Conservation (phyloP, 2,329 filamentous ascomycete species). For the Apiospora hydei region DNA sequence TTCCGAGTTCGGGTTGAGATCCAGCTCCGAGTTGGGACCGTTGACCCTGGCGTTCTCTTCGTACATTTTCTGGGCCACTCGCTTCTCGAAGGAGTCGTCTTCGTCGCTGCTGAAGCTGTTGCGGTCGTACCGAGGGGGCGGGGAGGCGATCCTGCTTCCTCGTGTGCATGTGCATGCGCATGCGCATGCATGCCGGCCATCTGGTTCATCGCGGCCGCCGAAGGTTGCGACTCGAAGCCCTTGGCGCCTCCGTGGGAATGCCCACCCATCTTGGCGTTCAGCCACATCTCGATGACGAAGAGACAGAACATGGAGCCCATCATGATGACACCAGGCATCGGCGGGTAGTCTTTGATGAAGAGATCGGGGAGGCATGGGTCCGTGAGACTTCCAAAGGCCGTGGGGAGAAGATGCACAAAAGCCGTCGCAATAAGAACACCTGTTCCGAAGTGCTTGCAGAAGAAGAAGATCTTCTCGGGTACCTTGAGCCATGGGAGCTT, state of each 20-base stretch:
- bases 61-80: conserved; percentile 49
- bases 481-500: conserved; percentile 66
- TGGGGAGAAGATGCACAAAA: conserved; percentile 73
- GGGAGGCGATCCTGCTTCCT: conserved; percentile 31
- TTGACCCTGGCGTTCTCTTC: conserved; percentile 42
- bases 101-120: conserved; percentile 46
- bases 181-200: conserved; percentile 25
- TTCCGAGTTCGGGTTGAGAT: conserved; percentile 44
- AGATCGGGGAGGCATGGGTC: conserved; percentile 65
- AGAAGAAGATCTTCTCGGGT: conserved; percentile 64
- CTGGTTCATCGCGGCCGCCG: conserved; percentile 25
- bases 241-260: conserved; percentile 65
- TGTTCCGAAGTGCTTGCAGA: conserved; percentile 73
- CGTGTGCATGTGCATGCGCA: conserved; percentile 20
- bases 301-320: conserved; percentile 67
- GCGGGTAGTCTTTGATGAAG: conserved; percentile 65
- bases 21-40: conserved; percentile 37
- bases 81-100: conserved; percentile 49
- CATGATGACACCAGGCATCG: conserved; percentile 71
- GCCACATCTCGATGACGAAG: conserved; percentile 69
- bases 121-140: conserved; percentile 42
- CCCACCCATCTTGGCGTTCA: conserved; percentile 65
- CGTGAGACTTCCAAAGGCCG: conserved; percentile 61
- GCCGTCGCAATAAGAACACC: conserved; percentile 77
- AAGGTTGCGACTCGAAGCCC: conserved; percentile 45